Conservation (phyloP, 495 filamentous ascomycete genomes). For the Staphylotrichum tortipilum region DNA sequence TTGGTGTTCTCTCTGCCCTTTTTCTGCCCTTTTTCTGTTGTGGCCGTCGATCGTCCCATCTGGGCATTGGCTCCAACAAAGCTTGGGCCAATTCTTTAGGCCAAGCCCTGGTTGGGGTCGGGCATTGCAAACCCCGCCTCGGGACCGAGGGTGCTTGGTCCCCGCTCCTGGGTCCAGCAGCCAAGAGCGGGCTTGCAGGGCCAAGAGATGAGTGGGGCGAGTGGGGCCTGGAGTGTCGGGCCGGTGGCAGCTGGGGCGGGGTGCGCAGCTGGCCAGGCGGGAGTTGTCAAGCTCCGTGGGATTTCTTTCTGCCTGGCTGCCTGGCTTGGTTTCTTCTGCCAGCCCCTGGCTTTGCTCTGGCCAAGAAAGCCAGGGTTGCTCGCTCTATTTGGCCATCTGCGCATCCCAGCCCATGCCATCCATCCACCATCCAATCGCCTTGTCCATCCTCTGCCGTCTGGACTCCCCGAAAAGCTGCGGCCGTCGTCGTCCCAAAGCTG, state of each 20-base stretch:
- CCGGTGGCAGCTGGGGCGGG: background rate
- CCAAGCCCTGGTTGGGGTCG: background rate
- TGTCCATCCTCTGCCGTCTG: no score
- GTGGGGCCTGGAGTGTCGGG: background rate
- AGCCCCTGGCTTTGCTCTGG: no score
- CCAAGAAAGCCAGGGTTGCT: no score
- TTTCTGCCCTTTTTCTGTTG: constrained; percentile 10
- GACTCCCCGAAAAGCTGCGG: no score
- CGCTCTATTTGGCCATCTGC: no score
- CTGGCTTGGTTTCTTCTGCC: background rate
- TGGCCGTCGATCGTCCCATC: background rate
- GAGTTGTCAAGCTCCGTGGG: background rate
- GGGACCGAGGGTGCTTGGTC: background rate
- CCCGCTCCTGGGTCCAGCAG: background rate
- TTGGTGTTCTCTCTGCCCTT: background rate
- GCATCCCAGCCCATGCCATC: no score
- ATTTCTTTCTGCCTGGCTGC: background rate
- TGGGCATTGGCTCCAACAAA: no score
- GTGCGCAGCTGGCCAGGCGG: no score
- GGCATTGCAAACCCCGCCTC: background rate
- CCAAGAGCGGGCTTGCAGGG: background rate
- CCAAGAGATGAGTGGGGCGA: no score
- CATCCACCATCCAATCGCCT: no score
- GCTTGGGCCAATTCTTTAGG: background rate
- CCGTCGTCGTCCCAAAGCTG: no score